Percentiles rank a stretch among this genome's conserved stretches.
Conservation (phyloP, 2,329 filamentous ascomycete species). For the Penicillium sp. region DNA sequence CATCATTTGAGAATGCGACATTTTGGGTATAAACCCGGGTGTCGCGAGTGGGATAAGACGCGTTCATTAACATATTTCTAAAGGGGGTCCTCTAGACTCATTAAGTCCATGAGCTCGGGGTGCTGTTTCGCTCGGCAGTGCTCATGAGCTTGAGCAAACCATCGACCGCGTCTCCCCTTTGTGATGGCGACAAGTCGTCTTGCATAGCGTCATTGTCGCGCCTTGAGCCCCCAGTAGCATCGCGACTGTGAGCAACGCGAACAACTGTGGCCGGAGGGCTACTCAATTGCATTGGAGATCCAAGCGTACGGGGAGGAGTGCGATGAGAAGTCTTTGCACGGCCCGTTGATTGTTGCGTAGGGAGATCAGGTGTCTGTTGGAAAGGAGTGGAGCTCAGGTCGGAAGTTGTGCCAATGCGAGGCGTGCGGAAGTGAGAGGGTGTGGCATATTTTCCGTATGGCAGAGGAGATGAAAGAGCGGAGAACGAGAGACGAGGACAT, state of each 20-base stretch:
- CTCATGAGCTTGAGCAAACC: conserved; percentile 42
- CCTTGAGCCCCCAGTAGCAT: conserved; percentile 12
- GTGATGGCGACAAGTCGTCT: conserved; percentile 24
- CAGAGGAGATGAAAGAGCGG: conserved; percentile 18
- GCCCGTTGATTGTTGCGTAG: conserved; percentile 14
- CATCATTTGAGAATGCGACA: background rate
- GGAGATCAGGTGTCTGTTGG: conserved; percentile 23
- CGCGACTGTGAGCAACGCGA: conserved; percentile 14
- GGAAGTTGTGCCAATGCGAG: conserved; percentile 15
- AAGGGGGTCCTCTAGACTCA: conserved; percentile 3
- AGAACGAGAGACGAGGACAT: conserved; percentile 28
- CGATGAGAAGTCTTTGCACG: conserved; percentile 14
- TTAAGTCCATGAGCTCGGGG: conserved; percentile 23
- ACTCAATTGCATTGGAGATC: conserved; percentile 37
- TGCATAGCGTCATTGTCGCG: conserved; percentile 16
- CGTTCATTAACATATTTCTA: background rate
- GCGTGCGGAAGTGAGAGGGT: conserved; percentile 20
- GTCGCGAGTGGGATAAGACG: background rate
- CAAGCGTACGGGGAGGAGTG: conserved; percentile 19
- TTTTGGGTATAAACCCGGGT: background rate
- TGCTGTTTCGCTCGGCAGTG: conserved; percentile 30
- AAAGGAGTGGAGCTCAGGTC: conserved; percentile 18
- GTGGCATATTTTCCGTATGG: conserved; percentile 20
- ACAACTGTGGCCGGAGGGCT: conserved; percentile 33
- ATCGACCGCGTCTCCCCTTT: conserved; percentile 39